phyloP scores from a whole-genome alignment of 2,329 filamentous ascomycete species.

The Aspergillus terreus region DNA sequence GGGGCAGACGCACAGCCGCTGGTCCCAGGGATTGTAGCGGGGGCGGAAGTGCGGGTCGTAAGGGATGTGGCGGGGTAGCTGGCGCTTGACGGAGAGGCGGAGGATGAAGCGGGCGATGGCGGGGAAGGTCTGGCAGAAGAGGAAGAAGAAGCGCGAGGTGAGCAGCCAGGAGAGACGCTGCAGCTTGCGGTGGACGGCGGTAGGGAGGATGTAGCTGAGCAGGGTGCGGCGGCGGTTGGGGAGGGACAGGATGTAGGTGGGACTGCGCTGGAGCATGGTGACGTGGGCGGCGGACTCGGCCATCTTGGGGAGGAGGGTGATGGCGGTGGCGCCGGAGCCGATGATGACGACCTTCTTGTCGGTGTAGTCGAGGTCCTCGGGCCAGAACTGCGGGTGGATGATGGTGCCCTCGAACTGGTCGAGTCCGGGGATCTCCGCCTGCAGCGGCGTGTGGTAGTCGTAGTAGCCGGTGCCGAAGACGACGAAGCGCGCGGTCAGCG shows the following conservation, averaged over 20 bases:
- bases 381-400: constrained; percentile 75
- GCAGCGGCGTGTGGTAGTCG: constrained; percentile 62
- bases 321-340: constrained; percentile 73
- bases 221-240: constrained; percentile 30
- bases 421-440: constrained; percentile 62
- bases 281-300: constrained; percentile 62
- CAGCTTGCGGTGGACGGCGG: constrained; percentile 25
- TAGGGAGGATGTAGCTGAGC: constrained; percentile 33
- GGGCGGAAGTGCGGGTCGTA: constrained; percentile 63
- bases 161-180: constrained; percentile 49
- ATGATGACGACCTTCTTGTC: constrained; percentile 69
- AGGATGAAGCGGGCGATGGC: constrained; percentile 48
- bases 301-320: constrained; percentile 71
- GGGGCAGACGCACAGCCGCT: constrained; percentile 69
- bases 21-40: constrained; percentile 65
- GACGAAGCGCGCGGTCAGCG: constrained; percentile 44
- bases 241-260: constrained; percentile 63
- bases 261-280: constrained; percentile 79
- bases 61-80: constrained; percentile 54
- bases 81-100: constrained; percentile 40
- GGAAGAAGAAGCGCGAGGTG: constrained; percentile 47
- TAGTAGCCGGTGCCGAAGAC: constrained; percentile 69
- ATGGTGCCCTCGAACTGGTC: constrained; percentile 60
- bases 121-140: constrained; percentile 55
- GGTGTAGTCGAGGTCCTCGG: constrained; percentile 61